Percentiles rank a stretch among this genome's conserved stretches.
These are phyloP conservation scores for Fusarium sacchari DNA, from an alignment of 2,329 filamentous ascomycete species.

Conservation along the genomic window DNA sequence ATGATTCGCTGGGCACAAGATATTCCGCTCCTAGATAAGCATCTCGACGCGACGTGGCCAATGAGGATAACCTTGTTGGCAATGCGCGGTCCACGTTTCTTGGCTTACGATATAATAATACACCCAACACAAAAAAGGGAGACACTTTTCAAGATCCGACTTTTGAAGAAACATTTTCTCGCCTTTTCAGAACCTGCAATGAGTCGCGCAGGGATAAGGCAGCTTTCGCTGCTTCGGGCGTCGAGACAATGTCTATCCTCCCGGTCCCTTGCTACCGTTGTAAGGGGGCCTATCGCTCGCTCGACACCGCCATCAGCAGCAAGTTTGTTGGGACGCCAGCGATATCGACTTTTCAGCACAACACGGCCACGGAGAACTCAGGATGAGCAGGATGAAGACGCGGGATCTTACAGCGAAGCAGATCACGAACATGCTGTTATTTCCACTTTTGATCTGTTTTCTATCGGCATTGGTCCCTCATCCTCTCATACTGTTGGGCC, in stretches of 20 bases:
- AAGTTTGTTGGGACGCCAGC: neutral
- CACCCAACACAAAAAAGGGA: neutral
- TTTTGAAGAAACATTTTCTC: neutral
- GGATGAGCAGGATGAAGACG: constrained; percentile 43
- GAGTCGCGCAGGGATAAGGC: constrained; percentile 31
- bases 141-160: neutral
- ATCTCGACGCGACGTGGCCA: constrained; percentile 2
- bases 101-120: constrained; percentile 19
- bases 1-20: constrained; percentile 15
- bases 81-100: constrained; percentile 7
- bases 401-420: constrained; percentile 56
- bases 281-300: constrained; percentile 20
- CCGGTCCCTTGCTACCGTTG: constrained; percentile 19
- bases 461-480: constrained; percentile 62
- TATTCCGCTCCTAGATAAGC: constrained; percentile 25
- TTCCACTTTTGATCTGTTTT: constrained; percentile 62
- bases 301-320: neutral
- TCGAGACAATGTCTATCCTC: constrained; percentile 25
- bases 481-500: constrained; percentile 63
- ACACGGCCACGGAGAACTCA: constrained; percentile 8
- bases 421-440: constrained; percentile 63
- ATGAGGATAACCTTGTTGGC: constrained; percentile 21
- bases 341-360: constrained; percentile 19
- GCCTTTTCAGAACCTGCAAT: neutral
- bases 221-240: constrained; percentile 32